Evolutionary conservation across 2,329 filamentous ascomycete species (phyloP), one percentile per base, ranked within the genome.

Genomic region (Thermochaetoides dissita): DNA sequence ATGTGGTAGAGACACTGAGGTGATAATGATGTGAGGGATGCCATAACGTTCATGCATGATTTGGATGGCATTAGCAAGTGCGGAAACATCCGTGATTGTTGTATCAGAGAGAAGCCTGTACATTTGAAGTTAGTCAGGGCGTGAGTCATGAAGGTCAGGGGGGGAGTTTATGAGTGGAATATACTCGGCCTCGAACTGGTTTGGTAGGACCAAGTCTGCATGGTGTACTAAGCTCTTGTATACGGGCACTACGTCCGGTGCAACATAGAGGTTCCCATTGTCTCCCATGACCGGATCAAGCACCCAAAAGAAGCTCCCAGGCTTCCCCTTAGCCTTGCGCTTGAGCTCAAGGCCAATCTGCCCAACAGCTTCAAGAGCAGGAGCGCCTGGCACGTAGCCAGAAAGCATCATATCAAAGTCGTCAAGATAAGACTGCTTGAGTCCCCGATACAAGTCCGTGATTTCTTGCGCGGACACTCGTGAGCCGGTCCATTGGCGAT

Each of bases 281-380:
- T 98, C 91, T 30, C 91, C 91, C 91, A 98, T 98, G 38, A 98
- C 91, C 0, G 93, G 91, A 59, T 98, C 91, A 28, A 98, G 72
- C 3, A 94, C 85, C 89, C 89, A 96, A 64, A 96, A 96, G 66
- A 96, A 94, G 37, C 72, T 77, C 0, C 86, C 84, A 0, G 83
- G 79, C 30, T 64, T 71, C 10, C 64, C 66, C 32, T 65, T 66
- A 2, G 75, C 70, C 53, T 78, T 81, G 41, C 72, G 66, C 58
- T 81, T 83, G 46, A 95, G 70, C 53, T 94, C 86, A 49, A 79
- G 71, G 9, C 77, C 91, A 50, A 98, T 94, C 42, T 71, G 69
- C 7, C 89, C 91, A 1, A 96, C 84, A 7, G 84, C 81, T 53
- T 84, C 74, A 33, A 98, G 84, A 1, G 81, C 82, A 7, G 83